Conservation (phyloP, 2,329 filamentous ascomycete species). For the Claviceps digitariae region DNA sequence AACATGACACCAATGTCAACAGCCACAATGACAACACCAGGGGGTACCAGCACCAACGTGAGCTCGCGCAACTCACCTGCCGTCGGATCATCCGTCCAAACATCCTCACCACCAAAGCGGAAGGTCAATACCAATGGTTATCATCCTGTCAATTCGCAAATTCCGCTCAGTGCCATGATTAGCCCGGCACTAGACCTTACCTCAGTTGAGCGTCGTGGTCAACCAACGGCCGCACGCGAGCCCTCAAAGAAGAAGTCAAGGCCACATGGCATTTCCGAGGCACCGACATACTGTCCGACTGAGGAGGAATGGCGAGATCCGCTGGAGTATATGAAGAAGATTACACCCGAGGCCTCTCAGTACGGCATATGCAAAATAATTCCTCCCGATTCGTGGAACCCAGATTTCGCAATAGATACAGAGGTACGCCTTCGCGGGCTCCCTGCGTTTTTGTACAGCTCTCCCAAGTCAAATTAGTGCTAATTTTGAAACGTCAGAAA, state of each 20-base stretch:
- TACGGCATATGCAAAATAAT: conserved; percentile 95
- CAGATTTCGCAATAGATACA: conserved; percentile 89
- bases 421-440: conserved; percentile 45
- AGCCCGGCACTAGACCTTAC: conserved; percentile 62
- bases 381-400: conserved; percentile 86
- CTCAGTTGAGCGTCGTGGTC: conserved; percentile 83
- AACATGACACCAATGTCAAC: conserved; percentile 29
- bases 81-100: conserved; percentile 21
- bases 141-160: conserved; percentile 35
- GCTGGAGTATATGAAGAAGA: conserved; percentile 85
- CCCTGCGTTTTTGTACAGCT: conserved; percentile 3
- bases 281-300: conserved; percentile 79
- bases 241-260: conserved; percentile 63
- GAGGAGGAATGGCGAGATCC: conserved; percentile 93
- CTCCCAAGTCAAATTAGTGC: neutral
- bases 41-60: conserved; percentile 29
- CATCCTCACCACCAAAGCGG: conserved; percentile 34
- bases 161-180: conserved; percentile 41
- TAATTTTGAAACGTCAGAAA: conserved; percentile 38
- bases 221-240: conserved; percentile 63
- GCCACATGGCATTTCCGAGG: conserved; percentile 75
- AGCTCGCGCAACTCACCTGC: conserved; percentile 41
- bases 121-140: conserved; percentile 41
- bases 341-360: conserved; percentile 68
- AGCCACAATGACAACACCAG: conserved; percentile 22